Percentiles rank a stretch among this genome's conserved stretches.
phyloP scores from a whole-genome alignment of 176 grass and related monocot genomes.

The Puccinellia tenuiflora region DNA sequence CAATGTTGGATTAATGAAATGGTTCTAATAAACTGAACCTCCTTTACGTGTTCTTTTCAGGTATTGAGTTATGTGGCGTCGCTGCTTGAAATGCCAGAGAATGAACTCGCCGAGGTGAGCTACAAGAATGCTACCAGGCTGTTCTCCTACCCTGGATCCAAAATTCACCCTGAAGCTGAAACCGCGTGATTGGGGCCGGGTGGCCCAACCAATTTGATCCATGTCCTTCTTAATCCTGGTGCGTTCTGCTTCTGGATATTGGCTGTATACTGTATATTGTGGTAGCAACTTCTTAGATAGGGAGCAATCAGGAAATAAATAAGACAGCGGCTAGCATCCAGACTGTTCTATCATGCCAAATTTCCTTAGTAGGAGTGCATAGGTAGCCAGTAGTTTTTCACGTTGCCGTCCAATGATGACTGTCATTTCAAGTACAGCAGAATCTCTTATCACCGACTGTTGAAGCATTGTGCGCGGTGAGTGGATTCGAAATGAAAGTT shows the following conservation, averaged over 20 bases:
- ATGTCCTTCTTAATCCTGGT: conserved; percentile 17
- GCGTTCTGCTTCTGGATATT: not conserved
- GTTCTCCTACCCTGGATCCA: conserved; percentile 90
- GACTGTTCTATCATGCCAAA: not conserved
- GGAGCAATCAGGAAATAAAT: not conserved
- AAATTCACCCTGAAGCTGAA: conserved; percentile 39
- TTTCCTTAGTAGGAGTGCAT: not conserved
- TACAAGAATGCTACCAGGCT: conserved; percentile 69
- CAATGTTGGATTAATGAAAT: not conserved
- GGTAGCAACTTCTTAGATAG: not conserved
- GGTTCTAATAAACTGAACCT: not conserved
- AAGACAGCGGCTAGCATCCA: not conserved
- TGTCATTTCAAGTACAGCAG: not conserved
- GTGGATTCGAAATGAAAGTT: not conserved
- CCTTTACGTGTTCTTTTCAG: conserved; percentile 24
- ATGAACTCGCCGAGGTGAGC: conserved; percentile 60
- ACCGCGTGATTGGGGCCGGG: not conserved
- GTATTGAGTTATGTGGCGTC: conserved; percentile 63
- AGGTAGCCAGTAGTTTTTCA: not conserved
- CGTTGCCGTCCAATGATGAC: not conserved
- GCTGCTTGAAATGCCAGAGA: conserved; percentile 70
- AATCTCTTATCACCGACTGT: not conserved
- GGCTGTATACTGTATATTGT: not conserved
- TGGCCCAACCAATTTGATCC: not conserved
- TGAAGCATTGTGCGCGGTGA: not conserved